These are phyloP conservation scores for Arabidopsis hybrid DNA, from an alignment of 441 rosid genomes.

Conservation along the genomic window DNA sequence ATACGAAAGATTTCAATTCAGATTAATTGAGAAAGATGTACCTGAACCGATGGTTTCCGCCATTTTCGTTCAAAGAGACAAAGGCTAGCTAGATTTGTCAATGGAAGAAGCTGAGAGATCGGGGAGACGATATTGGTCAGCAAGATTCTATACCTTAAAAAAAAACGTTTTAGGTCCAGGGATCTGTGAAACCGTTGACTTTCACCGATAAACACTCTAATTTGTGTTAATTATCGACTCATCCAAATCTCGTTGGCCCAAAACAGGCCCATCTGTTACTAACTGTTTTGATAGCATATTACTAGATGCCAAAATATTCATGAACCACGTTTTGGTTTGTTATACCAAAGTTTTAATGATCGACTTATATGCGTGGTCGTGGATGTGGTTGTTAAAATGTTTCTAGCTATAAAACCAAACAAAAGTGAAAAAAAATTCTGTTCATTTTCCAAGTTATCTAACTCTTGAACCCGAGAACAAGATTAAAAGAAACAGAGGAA, in stretches of 20 bases:
- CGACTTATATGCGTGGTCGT: too few relatives aligned
- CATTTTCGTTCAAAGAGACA: slow-evolving; percentile 33
- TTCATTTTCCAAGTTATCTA: too few relatives aligned
- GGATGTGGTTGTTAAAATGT: too few relatives aligned
- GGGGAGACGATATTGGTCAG: slow-evolving; percentile 18
- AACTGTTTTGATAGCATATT: not conserved
- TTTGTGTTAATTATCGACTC: not conserved
- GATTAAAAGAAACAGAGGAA: too few relatives aligned
- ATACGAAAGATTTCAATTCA: not conserved
- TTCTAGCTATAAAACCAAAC: too few relatives aligned
- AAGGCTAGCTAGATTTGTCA: not conserved
- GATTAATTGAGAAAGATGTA: slow-evolving; percentile 7
- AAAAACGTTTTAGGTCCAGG: not conserved
- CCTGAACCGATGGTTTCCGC: slow-evolving; percentile 38
- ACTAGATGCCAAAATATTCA: too few relatives aligned
- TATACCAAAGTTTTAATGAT: too few relatives aligned
- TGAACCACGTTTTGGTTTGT: too few relatives aligned
- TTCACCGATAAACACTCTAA: not conserved
- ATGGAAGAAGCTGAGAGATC: slow-evolving; percentile 24
- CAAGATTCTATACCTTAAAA: not conserved
- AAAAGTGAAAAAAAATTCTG: too few relatives aligned
- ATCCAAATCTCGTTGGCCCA: slow-evolving; percentile 13
- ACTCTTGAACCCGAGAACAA: too few relatives aligned
- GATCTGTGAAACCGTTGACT: slow-evolving; percentile 15
- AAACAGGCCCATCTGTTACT: not conserved